A percentile compares a stretch with the other conserved stretches of the same genome.
Evolutionary conservation across 306 rosid genomes (phyloP).

Genomic region (Castanospermum australe): DNA sequence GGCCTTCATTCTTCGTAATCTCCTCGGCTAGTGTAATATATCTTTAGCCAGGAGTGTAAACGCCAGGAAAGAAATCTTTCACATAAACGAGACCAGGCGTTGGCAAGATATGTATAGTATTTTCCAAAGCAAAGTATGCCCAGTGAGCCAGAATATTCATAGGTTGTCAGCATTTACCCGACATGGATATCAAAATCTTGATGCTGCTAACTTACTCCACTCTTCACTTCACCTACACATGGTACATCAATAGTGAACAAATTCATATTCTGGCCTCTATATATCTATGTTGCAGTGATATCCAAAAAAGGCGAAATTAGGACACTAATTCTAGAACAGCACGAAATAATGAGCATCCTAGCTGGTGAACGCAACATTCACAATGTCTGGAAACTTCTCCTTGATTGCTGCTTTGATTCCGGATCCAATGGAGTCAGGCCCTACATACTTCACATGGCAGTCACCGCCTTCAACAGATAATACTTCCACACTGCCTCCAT

Average conservation of each 20-base stretch:
- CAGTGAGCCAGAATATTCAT: neutral
- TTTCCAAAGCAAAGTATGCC: neutral
- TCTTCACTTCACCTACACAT: neutral
- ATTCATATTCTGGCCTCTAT: neutral
- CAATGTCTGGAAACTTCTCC: slow-evolving; percentile 84
- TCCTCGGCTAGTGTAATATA: neutral
- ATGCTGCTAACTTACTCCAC: neutral
- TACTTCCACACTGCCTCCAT: slow-evolving; percentile 86
- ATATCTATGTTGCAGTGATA: neutral
- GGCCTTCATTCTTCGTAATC: neutral
- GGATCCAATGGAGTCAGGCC: slow-evolving; percentile 88
- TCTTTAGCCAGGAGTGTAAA: neutral
- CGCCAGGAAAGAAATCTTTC: neutral
- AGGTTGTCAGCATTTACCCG: too few species aligned
- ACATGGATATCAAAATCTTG: neutral
- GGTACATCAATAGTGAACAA: neutral
- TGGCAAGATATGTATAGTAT: neutral
- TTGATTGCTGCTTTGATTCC: slow-evolving; percentile 92
- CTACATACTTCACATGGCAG: slow-evolving; percentile 68
- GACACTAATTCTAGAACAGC: neutral
- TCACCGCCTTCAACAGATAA: slow-evolving; percentile 63
- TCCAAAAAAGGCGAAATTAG: neutral
- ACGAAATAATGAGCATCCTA: slow-evolving; percentile 23
- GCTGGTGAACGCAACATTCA: slow-evolving; percentile 56
- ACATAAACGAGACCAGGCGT: neutral